Percentiles rank a stretch among this genome's conserved stretches.
Conservation (phyloP, 345 rosid species). For the Populus simonii region DNA sequence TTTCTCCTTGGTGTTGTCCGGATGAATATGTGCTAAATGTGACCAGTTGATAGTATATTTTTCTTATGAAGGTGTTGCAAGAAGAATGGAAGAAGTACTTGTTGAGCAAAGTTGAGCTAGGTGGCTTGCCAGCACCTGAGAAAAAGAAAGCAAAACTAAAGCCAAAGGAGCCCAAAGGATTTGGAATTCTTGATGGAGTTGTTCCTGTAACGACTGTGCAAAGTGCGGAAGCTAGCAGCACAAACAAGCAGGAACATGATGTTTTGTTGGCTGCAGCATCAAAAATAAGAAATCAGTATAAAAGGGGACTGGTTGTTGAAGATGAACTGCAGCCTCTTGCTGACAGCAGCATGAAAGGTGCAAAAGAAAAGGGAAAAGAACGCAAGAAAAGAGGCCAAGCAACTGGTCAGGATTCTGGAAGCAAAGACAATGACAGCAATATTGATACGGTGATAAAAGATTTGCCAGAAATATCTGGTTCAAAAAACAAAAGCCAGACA, state of each 20-base stretch:
- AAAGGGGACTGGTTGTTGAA: conserved; percentile 31
- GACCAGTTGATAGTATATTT: not conserved
- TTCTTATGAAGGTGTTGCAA: conserved; percentile 65
- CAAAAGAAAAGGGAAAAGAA: conserved; percentile 46
- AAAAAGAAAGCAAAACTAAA: conserved; percentile 61
- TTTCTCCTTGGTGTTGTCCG: not conserved
- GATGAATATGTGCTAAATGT: not conserved
- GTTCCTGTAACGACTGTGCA: conserved; percentile 58
- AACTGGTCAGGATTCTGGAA: conserved; percentile 21
- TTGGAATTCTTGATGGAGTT: conserved; percentile 91
- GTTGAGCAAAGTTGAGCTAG: conserved; percentile 78
- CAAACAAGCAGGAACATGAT: conserved; percentile 68
- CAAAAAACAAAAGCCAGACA: conserved; percentile 36
- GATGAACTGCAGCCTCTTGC: conserved; percentile 40
- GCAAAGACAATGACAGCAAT: conserved; percentile 27
- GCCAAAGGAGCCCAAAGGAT: conserved; percentile 70
- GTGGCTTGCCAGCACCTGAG: conserved; percentile 55
- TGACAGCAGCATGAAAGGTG: conserved; percentile 23
- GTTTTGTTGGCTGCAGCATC: conserved; percentile 80
- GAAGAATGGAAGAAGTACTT: conserved; percentile 94
- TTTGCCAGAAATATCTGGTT: conserved; percentile 33
- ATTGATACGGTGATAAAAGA: conserved; percentile 22
- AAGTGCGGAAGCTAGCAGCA: conserved; percentile 65
- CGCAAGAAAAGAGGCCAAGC: conserved; percentile 36
- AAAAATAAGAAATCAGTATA: conserved; percentile 49